Evolutionary conservation across 2,329 filamentous ascomycete genomes (phyloP), one percentile per base, ranked within the genome.

Genomic region (Xylaria arbuscula): DNA sequence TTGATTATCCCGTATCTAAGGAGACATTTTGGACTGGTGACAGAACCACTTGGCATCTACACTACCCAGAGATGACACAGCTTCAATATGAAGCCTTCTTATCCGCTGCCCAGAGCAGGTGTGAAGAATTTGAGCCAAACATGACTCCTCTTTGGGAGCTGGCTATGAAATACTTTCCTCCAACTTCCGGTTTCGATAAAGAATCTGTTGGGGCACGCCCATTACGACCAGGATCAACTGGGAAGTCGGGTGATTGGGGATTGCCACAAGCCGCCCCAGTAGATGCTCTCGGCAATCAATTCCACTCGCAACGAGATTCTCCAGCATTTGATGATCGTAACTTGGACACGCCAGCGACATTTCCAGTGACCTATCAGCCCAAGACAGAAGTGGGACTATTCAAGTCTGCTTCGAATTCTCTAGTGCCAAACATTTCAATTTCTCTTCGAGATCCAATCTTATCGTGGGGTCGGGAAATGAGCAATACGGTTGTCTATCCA

Each of bases 381-480:
- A 84, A 81, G 68, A 80, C 80, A 11, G 79, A 84, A 2, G 84
- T 93, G 1, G 93, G 92, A 8, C 87, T 88, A 63, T 81, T 97
- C 15, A 86, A 88, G 15, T 90, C 90, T 0, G 85, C 90, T 0
- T 75, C 85, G 0, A 88, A 88, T 15, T 97, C 94, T 0, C 85
- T 88, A 67, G 83, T 92, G 7, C 81, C 85, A 1, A 85, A 85
- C 24, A 85, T 93, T 28, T 87, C 86, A 0, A 83, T 97, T 38
- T 85, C 86, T 40, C 82, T 98, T 15, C 88, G 88, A 11, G 86
- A 88, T 48, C 88, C 89, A 3, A 81, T 93, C 72, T 89, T 90
- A 0, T 91, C 90, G 0, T 98, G 93, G 89, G 95, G 95, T 36
- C 89, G 95, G 32, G 87, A 88, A 0, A 82, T 81, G 0, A 83